Conservation (phyloP, 345 rosid species). For the Arabis hirsuta region DNA sequence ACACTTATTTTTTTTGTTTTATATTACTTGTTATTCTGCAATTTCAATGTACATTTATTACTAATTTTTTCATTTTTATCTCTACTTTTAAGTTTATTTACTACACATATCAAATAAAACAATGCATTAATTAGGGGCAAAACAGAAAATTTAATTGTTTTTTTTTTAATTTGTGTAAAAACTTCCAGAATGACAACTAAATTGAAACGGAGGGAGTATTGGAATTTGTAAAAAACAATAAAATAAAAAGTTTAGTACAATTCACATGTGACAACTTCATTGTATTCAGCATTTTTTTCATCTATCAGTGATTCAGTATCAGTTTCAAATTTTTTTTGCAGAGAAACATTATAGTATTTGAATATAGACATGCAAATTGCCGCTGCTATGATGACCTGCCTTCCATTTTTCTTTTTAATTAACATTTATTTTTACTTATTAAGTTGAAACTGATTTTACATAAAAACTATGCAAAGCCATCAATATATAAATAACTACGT, state of each 20-base stretch:
- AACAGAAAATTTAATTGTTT: no score
- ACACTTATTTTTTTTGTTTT: no score
- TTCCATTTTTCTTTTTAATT: no score
- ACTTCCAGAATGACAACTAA: no score
- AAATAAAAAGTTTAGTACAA: slow-evolving; percentile 14
- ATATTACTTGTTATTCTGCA: no score
- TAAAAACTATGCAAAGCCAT: neutral
- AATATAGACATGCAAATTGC: slow-evolving; percentile 23
- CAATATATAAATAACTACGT: neutral
- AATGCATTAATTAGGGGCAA: no score
- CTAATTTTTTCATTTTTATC: no score
- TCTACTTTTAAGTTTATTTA: no score
- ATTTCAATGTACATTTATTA: no score
- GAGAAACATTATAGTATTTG: slow-evolving; percentile 3
- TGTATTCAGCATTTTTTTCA: slow-evolving; percentile 30
- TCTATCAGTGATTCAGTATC: slow-evolving; percentile 1
- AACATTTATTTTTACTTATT: no score
- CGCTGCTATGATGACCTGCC: neutral
- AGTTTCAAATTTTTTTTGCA: neutral
- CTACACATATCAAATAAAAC: no score
- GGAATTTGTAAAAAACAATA: slow-evolving; percentile 31
- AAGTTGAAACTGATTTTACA: neutral
- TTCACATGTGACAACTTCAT: slow-evolving; percentile 35
- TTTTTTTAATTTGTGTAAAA: no score
- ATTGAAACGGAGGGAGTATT: neutral